Evolutionary conservation across 768 basidiomycete species (phyloP).

Genomic region (Trametes cinnabarina): DNA sequence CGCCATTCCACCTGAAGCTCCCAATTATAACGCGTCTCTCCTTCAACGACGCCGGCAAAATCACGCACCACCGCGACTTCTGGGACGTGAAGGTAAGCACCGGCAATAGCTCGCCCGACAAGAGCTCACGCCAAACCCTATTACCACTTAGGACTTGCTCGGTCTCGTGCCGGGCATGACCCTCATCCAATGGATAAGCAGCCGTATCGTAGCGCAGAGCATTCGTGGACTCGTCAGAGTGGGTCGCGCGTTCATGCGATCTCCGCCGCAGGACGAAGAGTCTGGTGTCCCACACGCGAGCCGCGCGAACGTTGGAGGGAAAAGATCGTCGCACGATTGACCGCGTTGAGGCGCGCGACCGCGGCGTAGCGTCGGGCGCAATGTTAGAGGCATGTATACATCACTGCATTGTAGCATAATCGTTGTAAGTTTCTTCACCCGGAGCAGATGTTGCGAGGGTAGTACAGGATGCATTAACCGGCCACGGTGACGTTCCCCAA

Average conservation of each 20-base stretch:
- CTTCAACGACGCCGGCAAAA: conserved; percentile 80
- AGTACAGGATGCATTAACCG: not conserved
- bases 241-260: conserved; percentile 14
- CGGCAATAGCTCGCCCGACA: not conserved
- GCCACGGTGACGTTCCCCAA: too few relatives aligned
- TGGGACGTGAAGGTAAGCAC: conserved; percentile 62
- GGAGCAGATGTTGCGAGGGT: too few relatives aligned
- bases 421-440: not conserved
- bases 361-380: too few relatives aligned
- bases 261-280: conserved; percentile 13
- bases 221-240: conserved; percentile 33
- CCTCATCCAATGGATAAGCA: conserved; percentile 65
- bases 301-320: not conserved
- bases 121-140: not conserved
- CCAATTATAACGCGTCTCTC: conserved; percentile 69
- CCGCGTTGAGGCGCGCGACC: not conserved
- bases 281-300: not conserved
- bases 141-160: conserved; percentile 50
- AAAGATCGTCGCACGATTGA: not conserved
- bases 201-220: conserved; percentile 58
- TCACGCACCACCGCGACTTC: conserved; percentile 76
- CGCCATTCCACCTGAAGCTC: conserved; percentile 72
- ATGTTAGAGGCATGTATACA: not conserved
- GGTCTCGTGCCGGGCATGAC: conserved; percentile 69
- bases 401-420: not conserved